Percentiles rank a stretch among this genome's conserved stretches.
Conservation (phyloP, 805 yeast species). For the Yamadazyma olivae region DNA sequence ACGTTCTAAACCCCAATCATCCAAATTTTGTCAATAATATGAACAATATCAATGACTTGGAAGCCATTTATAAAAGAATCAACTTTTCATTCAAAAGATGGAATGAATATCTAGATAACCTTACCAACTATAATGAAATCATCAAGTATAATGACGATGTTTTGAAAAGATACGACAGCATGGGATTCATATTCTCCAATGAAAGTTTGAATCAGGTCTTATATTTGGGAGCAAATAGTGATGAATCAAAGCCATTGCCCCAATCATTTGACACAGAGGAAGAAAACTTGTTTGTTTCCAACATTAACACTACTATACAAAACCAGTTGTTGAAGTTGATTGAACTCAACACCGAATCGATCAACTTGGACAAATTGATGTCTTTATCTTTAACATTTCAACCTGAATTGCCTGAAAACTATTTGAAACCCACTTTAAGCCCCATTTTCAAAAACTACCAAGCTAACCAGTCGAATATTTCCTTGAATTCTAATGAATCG, state of each 20-base stretch:
- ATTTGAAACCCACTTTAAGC: conserved; percentile 17
- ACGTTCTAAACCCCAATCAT: conserved; percentile 10
- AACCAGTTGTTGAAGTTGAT: conserved; percentile 44
- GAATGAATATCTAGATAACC: conserved; percentile 63
- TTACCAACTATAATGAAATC: conserved; percentile 42
- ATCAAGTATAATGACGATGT: conserved; percentile 40
- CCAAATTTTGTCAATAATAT: conserved; percentile 7
- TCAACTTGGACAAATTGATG: conserved; percentile 57
- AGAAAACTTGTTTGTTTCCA: conserved; percentile 6
- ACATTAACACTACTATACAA: conserved; percentile 23
- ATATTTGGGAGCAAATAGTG: conserved; percentile 37
- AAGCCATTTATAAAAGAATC: conserved; percentile 63
- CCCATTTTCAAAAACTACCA: neutral
- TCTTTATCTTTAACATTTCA: conserved; percentile 60
- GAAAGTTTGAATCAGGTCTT: conserved; percentile 42
- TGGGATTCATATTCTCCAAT: conserved; percentile 43
- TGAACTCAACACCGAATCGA: conserved; percentile 39
- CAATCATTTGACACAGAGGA: conserved; percentile 5
- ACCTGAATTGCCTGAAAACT: conserved; percentile 49
- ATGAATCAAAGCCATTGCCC: conserved; percentile 20
- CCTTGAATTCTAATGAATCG: conserved; percentile 24
- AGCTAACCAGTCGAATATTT: conserved; percentile 16
- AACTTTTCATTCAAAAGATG: conserved; percentile 76
- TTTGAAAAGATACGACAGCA: conserved; percentile 34
- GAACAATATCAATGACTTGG: conserved; percentile 51